phyloP scores from a whole-genome alignment of 805 yeast species.

The Wickerhamiella spandovensis region DNA sequence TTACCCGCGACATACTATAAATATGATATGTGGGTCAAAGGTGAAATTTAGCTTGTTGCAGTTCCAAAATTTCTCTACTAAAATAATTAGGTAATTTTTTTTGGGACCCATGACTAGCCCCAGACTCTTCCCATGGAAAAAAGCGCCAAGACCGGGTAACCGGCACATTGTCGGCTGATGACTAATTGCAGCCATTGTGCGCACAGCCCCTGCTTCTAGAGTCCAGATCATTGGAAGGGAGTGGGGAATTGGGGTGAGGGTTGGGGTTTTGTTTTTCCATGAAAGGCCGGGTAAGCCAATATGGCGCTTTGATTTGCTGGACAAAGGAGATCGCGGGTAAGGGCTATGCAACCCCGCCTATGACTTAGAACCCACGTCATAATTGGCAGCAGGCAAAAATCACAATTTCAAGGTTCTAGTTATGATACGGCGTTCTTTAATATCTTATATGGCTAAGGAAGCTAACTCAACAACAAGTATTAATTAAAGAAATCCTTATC shows the following conservation, averaged over 20 bases:
- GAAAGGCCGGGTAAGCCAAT: not conserved
- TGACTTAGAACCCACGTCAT: not conserved
- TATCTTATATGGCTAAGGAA: too few relatives aligned
- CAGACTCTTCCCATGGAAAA: too few relatives aligned
- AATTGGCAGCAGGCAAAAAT: not conserved
- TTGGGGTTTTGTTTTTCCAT: not conserved
- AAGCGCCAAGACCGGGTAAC: not conserved
- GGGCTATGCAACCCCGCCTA: not conserved
- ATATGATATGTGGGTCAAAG: conserved; percentile 9
- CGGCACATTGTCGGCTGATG: not conserved
- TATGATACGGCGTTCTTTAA: not conserved
- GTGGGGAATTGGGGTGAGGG: not conserved
- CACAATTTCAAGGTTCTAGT: not conserved
- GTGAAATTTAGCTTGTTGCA: not conserved
- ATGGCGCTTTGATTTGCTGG: not conserved
- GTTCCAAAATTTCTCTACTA: not conserved
- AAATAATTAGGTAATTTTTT: not conserved
- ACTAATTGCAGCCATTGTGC: not conserved
- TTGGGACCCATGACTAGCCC: not conserved
- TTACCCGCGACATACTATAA: conserved; percentile 50
- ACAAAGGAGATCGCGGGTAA: not conserved
- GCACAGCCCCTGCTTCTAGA: not conserved
- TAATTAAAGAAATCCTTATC: not conserved
- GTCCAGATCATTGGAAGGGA: not conserved
- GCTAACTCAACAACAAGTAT: not conserved